Conservation (phyloP, 495 filamentous ascomycete species). For the Annulohypoxylon moriforme region DNA sequence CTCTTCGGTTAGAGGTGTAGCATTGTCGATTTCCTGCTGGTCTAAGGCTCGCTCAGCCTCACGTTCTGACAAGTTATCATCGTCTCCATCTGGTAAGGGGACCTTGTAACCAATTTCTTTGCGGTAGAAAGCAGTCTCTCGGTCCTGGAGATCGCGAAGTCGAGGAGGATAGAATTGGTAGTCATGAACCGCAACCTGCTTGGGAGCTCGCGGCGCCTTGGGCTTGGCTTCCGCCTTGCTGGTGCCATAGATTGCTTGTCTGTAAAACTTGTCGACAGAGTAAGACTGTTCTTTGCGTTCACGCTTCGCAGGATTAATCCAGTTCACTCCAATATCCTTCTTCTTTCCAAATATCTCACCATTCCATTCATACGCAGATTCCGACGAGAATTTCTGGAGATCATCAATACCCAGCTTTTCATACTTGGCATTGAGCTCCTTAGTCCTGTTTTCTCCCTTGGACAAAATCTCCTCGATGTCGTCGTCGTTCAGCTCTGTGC, state of each 20-base stretch:
- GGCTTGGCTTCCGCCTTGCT: constrained; percentile 91
- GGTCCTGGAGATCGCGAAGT: constrained; percentile 89
- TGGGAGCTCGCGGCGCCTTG: constrained; percentile 94
- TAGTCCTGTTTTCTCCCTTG: constrained; percentile 89
- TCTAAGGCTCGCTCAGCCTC: constrained; percentile 89
- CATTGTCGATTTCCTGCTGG: constrained; percentile 92
- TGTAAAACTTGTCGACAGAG: constrained; percentile 99
- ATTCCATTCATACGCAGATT: constrained; percentile 99
- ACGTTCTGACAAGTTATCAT: constrained; percentile 83
- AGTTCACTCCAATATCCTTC: constrained; percentile 93
- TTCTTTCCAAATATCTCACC: constrained; percentile 93
- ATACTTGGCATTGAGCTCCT: constrained; percentile 89
- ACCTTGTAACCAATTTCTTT: constrained; percentile 96
- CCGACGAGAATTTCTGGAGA: constrained; percentile 95
- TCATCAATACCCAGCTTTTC: constrained; percentile 99
- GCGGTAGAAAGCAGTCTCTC: constrained; percentile 94
- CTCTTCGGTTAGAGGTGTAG: constrained; percentile 86
- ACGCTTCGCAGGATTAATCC: constrained; percentile 99
- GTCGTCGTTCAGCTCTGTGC: constrained; percentile 77
- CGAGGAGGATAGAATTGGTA: constrained; percentile 94
- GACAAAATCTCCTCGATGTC: constrained; percentile 90
- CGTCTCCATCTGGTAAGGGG: constrained; percentile 82
- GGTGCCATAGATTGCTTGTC: constrained; percentile 76
- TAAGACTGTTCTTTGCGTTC: constrained; percentile 98
- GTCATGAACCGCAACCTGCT: constrained; percentile 91